Evolutionary conservation across 768 basidiomycete species (phyloP), one percentile per base, ranked within the genome.

Genomic region (Rubroboletus pulcherrimus): DNA sequence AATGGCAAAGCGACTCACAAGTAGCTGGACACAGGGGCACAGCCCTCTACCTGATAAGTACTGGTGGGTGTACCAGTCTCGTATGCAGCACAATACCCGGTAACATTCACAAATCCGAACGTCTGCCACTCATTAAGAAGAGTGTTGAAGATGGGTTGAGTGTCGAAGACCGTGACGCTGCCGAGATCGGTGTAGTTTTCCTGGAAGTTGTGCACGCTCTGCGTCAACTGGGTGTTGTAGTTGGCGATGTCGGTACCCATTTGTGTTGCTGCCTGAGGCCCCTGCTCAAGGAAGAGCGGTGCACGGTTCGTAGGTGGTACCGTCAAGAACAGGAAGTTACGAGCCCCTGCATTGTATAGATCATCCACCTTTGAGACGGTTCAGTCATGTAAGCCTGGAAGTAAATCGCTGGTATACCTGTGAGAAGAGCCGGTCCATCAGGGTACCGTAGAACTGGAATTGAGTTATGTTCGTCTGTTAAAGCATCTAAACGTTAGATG

Each of bases 1-100:
- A 31, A 33, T n/a, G 21, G 12, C 0, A 12, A 15, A 52, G 17
- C 6, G 14, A 74, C 82, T 73, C 63, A 84, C 84, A 86, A 86
- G 65, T 85, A 86, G 45, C 74, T 84, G 19, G 81, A 82, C 30
- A 82, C 84, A 3, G 84, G 85, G 14, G 82, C 83, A 64, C 82
- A 86, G 3, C 79, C 78, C 7, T 75, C 66, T 12, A 78, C 74
- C 68, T 85, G 81, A 38, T 82, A 83, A n/a, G 78, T 81, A 42
- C 51, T 58, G 9, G 74, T 68, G 6, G 80, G 75, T 0, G 82
- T 83, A 10, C 84, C 84, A 59, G 81, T 82, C 65, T 81, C 69
- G 65, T 86, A 86, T 3, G 78, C 81, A 29, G 75, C 74, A 62
- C 83, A 84, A 54, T 71, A 87, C 4, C 84, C 84, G 1, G 83